Conservation (phyloP, 441 rosid species). For the Rhodomyrtus psidioides region DNA sequence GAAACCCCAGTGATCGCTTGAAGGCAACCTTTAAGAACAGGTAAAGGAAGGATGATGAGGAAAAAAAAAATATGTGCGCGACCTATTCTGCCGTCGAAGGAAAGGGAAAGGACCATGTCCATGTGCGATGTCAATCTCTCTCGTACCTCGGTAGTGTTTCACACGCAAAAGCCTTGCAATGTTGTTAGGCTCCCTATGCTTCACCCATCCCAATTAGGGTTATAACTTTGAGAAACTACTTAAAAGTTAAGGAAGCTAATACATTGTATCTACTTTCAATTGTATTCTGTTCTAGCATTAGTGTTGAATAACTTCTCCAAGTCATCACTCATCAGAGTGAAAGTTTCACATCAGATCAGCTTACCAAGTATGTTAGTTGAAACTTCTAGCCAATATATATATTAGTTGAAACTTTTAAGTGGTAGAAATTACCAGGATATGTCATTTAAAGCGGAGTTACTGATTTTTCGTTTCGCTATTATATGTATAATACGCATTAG, state of each 20-base stretch:
- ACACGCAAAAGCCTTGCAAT: constrained; percentile 8
- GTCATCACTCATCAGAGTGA: not conserved
- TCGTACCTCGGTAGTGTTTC: not conserved
- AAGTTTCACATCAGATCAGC: not conserved
- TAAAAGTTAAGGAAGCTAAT: not conserved
- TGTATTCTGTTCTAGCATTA: not conserved
- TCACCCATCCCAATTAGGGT: constrained; percentile 12
- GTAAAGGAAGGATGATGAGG: not conserved
- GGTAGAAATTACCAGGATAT: not conserved
- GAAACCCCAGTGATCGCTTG: not conserved
- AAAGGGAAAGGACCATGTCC: constrained; percentile 8
- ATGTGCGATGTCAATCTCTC: constrained; percentile 30
- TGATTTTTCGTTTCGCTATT: not conserved
- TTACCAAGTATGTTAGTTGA: not conserved
- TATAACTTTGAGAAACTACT: not conserved
- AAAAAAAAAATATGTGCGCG: not conserved
- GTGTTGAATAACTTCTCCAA: not conserved
- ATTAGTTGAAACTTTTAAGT: not conserved
- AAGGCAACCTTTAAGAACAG: not conserved
- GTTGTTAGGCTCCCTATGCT: constrained; percentile 10
- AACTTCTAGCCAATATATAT: no score
- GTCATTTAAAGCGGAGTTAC: not conserved
- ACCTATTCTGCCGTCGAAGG: constrained; percentile 2
- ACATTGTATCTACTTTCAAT: not conserved
- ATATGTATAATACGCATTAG: not conserved